These are phyloP conservation scores for grape (Vitis vinifera) DNA, from an alignment of 164 flowering plant species.

Conservation along the genomic window DNA sequence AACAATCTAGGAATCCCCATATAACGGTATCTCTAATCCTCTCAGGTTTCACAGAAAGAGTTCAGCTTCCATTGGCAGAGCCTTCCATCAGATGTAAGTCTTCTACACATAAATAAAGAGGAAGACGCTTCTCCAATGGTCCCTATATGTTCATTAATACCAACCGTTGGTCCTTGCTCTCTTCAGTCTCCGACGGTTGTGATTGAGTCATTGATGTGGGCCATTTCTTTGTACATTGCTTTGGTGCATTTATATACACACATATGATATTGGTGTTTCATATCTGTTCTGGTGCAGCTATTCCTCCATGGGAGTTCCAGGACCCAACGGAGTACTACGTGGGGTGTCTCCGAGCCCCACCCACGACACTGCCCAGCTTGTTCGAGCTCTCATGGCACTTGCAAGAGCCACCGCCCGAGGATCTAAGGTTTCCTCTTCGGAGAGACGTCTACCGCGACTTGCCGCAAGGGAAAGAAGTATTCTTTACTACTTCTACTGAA, in stretches of 20 bases:
- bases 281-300: slow-evolving; percentile 29
- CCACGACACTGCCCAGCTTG: slow-evolving; percentile 51
- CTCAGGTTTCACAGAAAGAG: slow-evolving; percentile 38
- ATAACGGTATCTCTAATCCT: slow-evolving; percentile 3
- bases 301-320: slow-evolving; percentile 50
- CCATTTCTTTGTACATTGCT: not conserved
- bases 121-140: not conserved
- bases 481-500: slow-evolving; percentile 57
- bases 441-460: slow-evolving; percentile 60
- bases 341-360: slow-evolving; percentile 46
- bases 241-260: not conserved
- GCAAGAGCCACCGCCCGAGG: slow-evolving; percentile 73
- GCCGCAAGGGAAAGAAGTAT: slow-evolving; percentile 64
- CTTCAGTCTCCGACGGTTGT: not conserved
- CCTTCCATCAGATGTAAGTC: slow-evolving; percentile 42
- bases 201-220: not conserved
- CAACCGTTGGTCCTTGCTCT: not conserved
- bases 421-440: slow-evolving; percentile 58
- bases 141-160: not conserved
- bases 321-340: slow-evolving; percentile 71
- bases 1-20: slow-evolving; percentile 3
- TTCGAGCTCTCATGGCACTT: slow-evolving; percentile 64
- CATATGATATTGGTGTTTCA: not conserved
- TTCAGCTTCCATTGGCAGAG: slow-evolving; percentile 35
- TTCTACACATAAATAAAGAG: no score